phyloP scores from a whole-genome alignment of 2,329 filamentous ascomycete species.

The Bipolaris victoriae region DNA sequence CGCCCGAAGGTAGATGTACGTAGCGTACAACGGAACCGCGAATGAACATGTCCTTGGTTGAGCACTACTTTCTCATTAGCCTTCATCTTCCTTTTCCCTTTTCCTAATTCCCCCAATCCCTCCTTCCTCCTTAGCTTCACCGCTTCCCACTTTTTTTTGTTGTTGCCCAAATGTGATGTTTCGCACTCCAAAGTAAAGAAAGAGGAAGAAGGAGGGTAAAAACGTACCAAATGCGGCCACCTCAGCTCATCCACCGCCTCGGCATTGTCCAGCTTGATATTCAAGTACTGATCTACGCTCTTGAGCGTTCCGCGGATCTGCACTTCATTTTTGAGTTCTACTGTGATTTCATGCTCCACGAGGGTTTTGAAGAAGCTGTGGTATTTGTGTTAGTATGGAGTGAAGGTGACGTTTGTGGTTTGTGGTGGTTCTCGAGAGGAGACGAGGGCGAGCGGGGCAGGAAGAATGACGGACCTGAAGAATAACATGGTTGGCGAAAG shows the following conservation, averaged over 20 bases:
- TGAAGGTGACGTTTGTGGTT: too few relatives aligned
- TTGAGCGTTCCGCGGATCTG: constrained; percentile 94
- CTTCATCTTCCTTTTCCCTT: too few relatives aligned
- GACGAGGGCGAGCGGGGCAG: too few relatives aligned
- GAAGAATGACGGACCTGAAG: too few relatives aligned
- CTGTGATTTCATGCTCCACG: constrained; percentile 94
- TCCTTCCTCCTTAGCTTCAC: neutral
- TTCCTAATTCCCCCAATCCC: neutral
- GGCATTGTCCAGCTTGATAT: constrained; percentile 98
- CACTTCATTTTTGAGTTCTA: constrained; percentile 99
- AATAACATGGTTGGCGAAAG: too few relatives aligned
- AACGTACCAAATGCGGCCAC: constrained; percentile 83
- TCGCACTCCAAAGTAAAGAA: too few relatives aligned
- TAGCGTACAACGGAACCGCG: constrained; percentile 91
- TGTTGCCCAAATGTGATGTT: too few relatives aligned
- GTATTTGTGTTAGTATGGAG: too few relatives aligned
- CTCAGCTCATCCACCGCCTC: constrained; percentile 89
- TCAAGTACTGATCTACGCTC: constrained; percentile 97
- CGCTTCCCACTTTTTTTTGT: neutral
- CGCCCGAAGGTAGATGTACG: constrained; percentile 80
- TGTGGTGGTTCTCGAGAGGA: too few relatives aligned
- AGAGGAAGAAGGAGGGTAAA: neutral
- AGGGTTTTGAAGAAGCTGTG: constrained; percentile 91
- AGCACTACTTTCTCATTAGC: constrained; percentile 56
- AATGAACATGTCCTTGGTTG: constrained; percentile 96